Percentiles rank a stretch among this genome's conserved stretches.
phyloP scores from a whole-genome alignment of 805 yeast genomes.

The Ogataea nitratoaversa region DNA sequence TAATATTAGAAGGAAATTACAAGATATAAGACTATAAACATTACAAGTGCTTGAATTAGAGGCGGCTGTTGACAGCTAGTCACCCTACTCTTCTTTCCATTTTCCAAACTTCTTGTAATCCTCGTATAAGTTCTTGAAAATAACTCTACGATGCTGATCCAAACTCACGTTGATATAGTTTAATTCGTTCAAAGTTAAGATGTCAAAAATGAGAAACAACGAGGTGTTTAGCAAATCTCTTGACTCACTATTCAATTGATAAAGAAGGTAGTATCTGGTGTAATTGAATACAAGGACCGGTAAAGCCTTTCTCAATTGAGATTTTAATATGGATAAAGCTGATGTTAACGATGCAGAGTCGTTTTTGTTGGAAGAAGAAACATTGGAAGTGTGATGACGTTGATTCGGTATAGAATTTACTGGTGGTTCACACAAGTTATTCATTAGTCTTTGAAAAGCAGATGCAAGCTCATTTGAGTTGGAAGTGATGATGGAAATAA shows the following conservation, averaged over 20 bases:
- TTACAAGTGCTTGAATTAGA: no score
- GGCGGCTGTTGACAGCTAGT: no score
- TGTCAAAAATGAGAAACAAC: conserved; percentile 61
- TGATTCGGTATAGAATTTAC: conserved; percentile 20
- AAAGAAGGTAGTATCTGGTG: conserved; percentile 47
- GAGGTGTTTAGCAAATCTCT: conserved; percentile 51
- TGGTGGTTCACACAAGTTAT: conserved; percentile 73
- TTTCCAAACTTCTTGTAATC: conserved; percentile 76
- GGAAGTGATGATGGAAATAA: conserved; percentile 4
- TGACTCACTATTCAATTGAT: conserved; percentile 42
- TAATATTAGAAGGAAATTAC: no score
- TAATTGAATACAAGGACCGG: conserved; percentile 59
- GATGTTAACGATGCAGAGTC: conserved; percentile 41
- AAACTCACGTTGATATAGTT: conserved; percentile 56
- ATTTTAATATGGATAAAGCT: conserved; percentile 49
- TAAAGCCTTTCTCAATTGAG: conserved; percentile 58
- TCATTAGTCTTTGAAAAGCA: conserved; percentile 53
- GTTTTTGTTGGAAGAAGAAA: conserved; percentile 20
- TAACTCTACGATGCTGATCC: conserved; percentile 65
- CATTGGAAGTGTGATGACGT: no score
- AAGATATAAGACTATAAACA: no score
- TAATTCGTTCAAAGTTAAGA: conserved; percentile 64
- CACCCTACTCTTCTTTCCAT: conserved; percentile 74
- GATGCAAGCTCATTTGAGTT: conserved; percentile 36
- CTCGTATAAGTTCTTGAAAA: conserved; percentile 61